A percentile compares a stretch with the other conserved stretches of the same genome.
Evolutionary conservation across 2,329 filamentous ascomycete genomes (phyloP).

Genomic region (Lecanicillium sp.): DNA sequence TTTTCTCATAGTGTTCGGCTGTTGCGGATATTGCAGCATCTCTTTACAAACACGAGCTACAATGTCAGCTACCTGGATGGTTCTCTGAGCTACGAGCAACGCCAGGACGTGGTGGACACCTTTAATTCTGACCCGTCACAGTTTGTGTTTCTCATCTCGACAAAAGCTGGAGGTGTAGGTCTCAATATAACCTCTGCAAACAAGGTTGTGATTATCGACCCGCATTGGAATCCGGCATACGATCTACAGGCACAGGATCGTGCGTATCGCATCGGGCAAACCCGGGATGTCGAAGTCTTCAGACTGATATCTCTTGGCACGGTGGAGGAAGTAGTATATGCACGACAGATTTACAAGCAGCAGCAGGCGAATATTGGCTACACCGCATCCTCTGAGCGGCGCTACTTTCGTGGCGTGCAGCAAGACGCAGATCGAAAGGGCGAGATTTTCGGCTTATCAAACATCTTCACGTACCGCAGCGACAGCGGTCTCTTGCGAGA

Average conservation of each 20-base stretch:
- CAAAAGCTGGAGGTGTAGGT: conserved; percentile 85
- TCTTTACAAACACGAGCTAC: conserved; percentile 85
- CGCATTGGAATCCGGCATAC: conserved; percentile 94
- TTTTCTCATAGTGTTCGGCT: conserved; percentile 90
- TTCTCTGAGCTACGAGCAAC: conserved; percentile 72
- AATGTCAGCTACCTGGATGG: conserved; percentile 89
- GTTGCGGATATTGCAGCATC: conserved; percentile 71
- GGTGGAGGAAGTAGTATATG: conserved; percentile 95
- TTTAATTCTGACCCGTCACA: conserved; percentile 84
- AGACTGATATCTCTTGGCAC: conserved; percentile 85
- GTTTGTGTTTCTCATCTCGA: conserved; percentile 95
- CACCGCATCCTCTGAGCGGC: conserved; percentile 80
- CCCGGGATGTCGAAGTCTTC: conserved; percentile 89
- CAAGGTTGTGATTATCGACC: conserved; percentile 95
- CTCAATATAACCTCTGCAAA: conserved; percentile 97
- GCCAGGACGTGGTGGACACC: conserved; percentile 73
- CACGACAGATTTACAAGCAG: conserved; percentile 96
- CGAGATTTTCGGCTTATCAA: conserved; percentile 85
- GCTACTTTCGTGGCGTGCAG: conserved; percentile 94
- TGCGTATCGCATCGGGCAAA: conserved; percentile 91
- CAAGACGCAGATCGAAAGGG: conserved; percentile 75
- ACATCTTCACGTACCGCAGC: conserved; percentile 76
- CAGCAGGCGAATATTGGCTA: conserved; percentile 98
- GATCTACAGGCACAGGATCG: conserved; percentile 95
- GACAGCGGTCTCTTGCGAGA: conserved; percentile 79